Evolutionary conservation across 2,329 filamentous ascomycete species (phyloP).

Genomic region (Exophiala lecanii-corni): DNA sequence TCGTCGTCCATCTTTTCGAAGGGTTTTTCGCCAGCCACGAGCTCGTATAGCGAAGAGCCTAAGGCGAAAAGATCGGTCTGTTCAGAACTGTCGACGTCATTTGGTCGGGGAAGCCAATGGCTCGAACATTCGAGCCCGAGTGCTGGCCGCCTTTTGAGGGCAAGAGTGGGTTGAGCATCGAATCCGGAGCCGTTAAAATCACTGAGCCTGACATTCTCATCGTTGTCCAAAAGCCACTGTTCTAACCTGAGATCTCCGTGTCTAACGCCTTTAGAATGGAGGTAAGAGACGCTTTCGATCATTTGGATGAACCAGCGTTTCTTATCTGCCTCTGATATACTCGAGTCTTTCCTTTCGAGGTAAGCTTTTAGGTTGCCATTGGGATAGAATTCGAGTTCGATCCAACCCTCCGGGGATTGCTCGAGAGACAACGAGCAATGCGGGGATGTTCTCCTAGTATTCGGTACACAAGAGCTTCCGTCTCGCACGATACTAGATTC

Average conservation of each 20-base stretch:
- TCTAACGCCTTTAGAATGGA: slow-evolving; percentile 8
- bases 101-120: slow-evolving; percentile 2
- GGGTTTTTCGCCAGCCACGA: slow-evolving; percentile 2
- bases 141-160: background rate
- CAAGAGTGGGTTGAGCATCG: slow-evolving; percentile 5
- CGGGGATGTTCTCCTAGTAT: slow-evolving; percentile 4
- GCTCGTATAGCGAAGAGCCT: slow-evolving; percentile 7
- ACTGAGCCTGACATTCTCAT: background rate
- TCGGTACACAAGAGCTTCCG: slow-evolving; percentile 5
- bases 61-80: slow-evolving; percentile 3
- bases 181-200: slow-evolving; percentile 4
- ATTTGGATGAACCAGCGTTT: slow-evolving; percentile 6
- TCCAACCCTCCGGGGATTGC: background rate
- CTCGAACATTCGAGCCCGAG: slow-evolving; percentile 1
- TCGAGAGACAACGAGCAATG: slow-evolving; percentile 3
- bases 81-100: slow-evolving; percentile 1
- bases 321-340: background rate
- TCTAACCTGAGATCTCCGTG: slow-evolving; percentile 3
- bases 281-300: slow-evolving; percentile 6
- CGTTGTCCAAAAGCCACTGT: slow-evolving; percentile 4
- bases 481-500: slow-evolving; percentile 3
- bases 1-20: background rate
- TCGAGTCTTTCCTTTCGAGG: slow-evolving; percentile 2
- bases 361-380: slow-evolving; percentile 7
- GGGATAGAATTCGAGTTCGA: slow-evolving; percentile 8